Percentiles rank a stretch among this genome's conserved stretches.
These are phyloP conservation scores for Trypanosoma platydactyli DNA, from an alignment of 208 protist genomes.

Conservation along the genomic window DNA sequence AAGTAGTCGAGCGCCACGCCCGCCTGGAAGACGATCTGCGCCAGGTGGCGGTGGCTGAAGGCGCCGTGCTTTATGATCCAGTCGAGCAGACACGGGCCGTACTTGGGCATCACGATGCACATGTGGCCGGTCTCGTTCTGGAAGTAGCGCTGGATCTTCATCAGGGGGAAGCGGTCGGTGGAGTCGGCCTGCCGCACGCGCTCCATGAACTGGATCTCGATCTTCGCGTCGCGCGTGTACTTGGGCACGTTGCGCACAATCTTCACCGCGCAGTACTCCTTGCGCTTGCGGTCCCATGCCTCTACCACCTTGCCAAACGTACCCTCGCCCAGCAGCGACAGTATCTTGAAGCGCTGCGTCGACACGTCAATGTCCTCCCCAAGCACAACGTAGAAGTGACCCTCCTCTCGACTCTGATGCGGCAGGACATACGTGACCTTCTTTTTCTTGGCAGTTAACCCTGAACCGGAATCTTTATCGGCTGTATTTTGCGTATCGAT, in stretches of 20 bases:
- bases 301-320: constrained; percentile 86
- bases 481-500: neutral
- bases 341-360: constrained; percentile 87
- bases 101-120: no score
- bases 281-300: constrained; percentile 27
- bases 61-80: no score
- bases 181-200: constrained; percentile 41
- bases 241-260: constrained; percentile 79
- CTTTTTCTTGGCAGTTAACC: constrained; percentile 51
- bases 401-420: constrained; percentile 86
- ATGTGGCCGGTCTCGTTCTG: no score
- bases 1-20: no score
- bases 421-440: constrained; percentile 85
- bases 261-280: constrained; percentile 59
- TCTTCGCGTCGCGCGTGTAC: constrained; percentile 77
- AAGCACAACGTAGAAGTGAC: constrained; percentile 90
- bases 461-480: neutral
- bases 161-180: no score
- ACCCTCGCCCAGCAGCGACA: constrained; percentile 82
- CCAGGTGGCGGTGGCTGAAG: constrained; percentile 36
- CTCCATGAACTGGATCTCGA: no score
- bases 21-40: constrained; percentile 68
- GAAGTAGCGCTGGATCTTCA: no score
- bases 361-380: constrained; percentile 89
- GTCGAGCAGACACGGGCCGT: no score